Base-by-base conservation (phyloP, 2,329 filamentous ascomycete genomes). In the Hypoxylon sp. region DNA sequence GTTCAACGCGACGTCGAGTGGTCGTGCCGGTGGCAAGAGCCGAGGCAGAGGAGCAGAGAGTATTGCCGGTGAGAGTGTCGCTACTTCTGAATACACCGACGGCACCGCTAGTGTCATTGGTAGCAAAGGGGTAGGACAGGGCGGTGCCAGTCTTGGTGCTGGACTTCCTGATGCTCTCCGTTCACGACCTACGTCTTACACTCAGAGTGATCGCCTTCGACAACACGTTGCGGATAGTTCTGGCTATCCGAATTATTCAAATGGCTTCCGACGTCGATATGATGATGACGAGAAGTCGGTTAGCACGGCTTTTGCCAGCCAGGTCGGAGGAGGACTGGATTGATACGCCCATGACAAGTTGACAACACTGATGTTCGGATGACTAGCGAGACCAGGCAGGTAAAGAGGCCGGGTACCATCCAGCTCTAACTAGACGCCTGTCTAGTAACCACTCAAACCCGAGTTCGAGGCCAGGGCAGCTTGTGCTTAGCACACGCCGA, bases 231-330 rank as follows among this genome's bases (percentile, higher is more conserved):
- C 98, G 29, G 96, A 98, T 80, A 93, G 91, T 73, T 92, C 91
- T 67, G 90, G 91, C 8, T 92, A 92, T 54, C 85, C 88, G 69
- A 89, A 89, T 48, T 86, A 85, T 29, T 85, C 87, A 70, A 93
- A 90, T 78, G 89, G 91, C 57, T 93, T 88, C 76, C 90, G 88
- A 58, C 91, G 91, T 75, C 86, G 85, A 57, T 89, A 91, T 69
- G 96, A 99, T 73, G 96, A 99, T 73, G 96, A 98, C 78, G 93
- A 96, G 76, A 93, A 96, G 82, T 98, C 95, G 81, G 89, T 98
- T 76, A 97, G 93, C 77, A 98, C 96, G 57, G 94, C 94, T 53
- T 99, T 98, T 82, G 94, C 95, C 68, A 98, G 94, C 83, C 96
- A 98, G 81, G 90, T 98, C 73, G 94, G 93, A 70, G 84, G 86